These are phyloP conservation scores for Leptodontidium sp. DNA, from an alignment of 2,329 filamentous ascomycete species.

Conservation along the genomic window DNA sequence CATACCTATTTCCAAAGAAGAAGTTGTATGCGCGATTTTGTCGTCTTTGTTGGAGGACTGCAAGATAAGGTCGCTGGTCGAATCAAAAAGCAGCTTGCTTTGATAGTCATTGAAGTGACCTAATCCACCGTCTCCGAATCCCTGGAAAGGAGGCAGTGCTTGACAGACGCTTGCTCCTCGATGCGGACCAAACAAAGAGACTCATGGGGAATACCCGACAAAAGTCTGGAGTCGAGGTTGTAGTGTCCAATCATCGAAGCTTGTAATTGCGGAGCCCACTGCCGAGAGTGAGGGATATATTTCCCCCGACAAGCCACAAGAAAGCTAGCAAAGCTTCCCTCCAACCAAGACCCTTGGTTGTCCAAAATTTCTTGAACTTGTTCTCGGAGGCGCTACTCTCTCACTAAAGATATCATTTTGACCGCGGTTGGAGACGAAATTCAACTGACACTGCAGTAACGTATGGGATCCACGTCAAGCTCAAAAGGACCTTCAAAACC, in stretches of 20 bases:
- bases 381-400: background rate
- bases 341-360: slow-evolving; percentile 1
- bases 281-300: slow-evolving; percentile 12
- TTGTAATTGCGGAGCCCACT: background rate
- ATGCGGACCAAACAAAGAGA: background rate
- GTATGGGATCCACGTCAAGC: background rate
- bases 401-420: slow-evolving; percentile 15
- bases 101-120: slow-evolving; percentile 15
- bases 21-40: slow-evolving; percentile 21
- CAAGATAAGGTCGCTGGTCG: slow-evolving; percentile 13
- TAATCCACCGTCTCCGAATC: background rate
- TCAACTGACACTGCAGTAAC: background rate
- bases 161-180: slow-evolving; percentile 18
- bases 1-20: background rate
- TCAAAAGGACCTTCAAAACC: background rate
- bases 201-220: slow-evolving; percentile 3
- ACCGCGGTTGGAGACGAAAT: slow-evolving; percentile 13
- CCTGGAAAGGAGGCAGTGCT: slow-evolving; percentile 16
- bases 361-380: background rate
- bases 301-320: slow-evolving; percentile 1
- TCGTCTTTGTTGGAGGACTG: background rate
- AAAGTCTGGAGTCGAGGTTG: background rate
- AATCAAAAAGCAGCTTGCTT: slow-evolving; percentile 14
- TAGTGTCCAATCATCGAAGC: background rate
- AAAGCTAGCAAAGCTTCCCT: slow-evolving; percentile 5